These are phyloP conservation scores for Ophidiomyces ophidiicola DNA, from an alignment of 2,329 filamentous ascomycete genomes.

Conservation along the genomic window DNA sequence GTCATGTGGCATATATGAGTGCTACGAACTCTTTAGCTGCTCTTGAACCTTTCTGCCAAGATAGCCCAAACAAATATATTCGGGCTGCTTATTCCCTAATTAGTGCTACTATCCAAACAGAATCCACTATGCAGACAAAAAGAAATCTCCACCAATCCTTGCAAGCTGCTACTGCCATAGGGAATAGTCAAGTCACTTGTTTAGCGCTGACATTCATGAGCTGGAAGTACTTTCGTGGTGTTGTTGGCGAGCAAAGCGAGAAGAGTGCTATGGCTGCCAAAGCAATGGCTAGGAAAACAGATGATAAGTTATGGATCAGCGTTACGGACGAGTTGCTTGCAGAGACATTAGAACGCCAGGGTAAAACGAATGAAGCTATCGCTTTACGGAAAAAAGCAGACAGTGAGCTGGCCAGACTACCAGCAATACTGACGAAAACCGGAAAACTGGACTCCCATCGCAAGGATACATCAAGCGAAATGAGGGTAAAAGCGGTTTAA, in stretches of 20 bases:
- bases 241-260: slow-evolving; percentile 66
- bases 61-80: slow-evolving; percentile 62
- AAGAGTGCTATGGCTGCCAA: slow-evolving; percentile 62
- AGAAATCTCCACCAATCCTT: slow-evolving; percentile 63
- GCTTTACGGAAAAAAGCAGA: slow-evolving; percentile 36
- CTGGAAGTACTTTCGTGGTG: slow-evolving; percentile 65
- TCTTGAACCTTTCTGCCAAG: slow-evolving; percentile 54
- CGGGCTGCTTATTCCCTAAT: slow-evolving; percentile 66
- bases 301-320: slow-evolving; percentile 64
- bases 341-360: slow-evolving; percentile 61
- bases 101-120: slow-evolving; percentile 52
- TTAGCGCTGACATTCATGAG: slow-evolving; percentile 80
- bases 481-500: slow-evolving; percentile 11
- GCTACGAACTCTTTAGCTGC: slow-evolving; percentile 51
- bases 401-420: slow-evolving; percentile 28
- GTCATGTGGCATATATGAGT: slow-evolving; percentile 45
- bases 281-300: slow-evolving; percentile 55
- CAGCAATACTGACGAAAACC: slow-evolving; percentile 25
- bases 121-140: slow-evolving; percentile 66
- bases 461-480: slow-evolving; percentile 6
- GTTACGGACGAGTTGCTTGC: slow-evolving; percentile 69
- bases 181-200: slow-evolving; percentile 68
- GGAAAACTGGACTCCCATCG: neutral
- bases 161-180: slow-evolving; percentile 52
- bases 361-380: slow-evolving; percentile 45